phyloP scores from a whole-genome alignment of 176 grass and related monocot species.

The Bolboschoenus planiculmis region DNA sequence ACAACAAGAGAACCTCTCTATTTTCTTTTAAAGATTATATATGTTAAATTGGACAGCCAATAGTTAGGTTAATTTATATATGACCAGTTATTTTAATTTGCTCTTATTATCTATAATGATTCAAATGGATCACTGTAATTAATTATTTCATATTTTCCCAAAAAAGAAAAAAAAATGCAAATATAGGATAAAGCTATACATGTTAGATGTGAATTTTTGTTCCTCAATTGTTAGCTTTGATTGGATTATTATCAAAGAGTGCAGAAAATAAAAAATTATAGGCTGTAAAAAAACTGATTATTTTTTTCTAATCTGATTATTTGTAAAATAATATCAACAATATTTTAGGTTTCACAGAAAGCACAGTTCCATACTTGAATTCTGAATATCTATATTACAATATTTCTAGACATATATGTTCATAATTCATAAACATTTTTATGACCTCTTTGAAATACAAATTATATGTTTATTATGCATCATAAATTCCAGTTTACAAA shows the following conservation, averaged over 20 bases:
- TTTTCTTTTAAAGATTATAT: too few relatives aligned
- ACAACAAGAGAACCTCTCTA: too few relatives aligned
- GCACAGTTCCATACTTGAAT: too few relatives aligned
- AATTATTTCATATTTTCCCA: not conserved
- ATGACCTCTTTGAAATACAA: not conserved
- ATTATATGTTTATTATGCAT: not conserved
- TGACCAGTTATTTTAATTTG: not conserved
- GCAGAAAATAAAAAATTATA: too few relatives aligned
- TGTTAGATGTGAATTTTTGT: too few relatives aligned
- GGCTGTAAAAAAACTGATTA: too few relatives aligned
- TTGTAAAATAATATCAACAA: not conserved
- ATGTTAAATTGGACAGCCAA: too few relatives aligned
- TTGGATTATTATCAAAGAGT: too few relatives aligned
- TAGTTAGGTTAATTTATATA: not conserved
- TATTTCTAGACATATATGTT: not conserved
- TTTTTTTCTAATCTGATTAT: not conserved
- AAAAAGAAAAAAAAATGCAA: not conserved
- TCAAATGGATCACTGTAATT: too few relatives aligned
- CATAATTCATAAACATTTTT: not conserved
- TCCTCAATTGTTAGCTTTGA: too few relatives aligned
- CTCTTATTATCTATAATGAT: not conserved
- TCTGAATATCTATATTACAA: not conserved
- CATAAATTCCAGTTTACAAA: not conserved
- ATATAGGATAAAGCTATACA: too few relatives aligned
- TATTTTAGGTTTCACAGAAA: not conserved